These are phyloP conservation scores for Leptodontidium sp. DNA, from an alignment of 2,329 filamentous ascomycete species.

Conservation along the genomic window DNA sequence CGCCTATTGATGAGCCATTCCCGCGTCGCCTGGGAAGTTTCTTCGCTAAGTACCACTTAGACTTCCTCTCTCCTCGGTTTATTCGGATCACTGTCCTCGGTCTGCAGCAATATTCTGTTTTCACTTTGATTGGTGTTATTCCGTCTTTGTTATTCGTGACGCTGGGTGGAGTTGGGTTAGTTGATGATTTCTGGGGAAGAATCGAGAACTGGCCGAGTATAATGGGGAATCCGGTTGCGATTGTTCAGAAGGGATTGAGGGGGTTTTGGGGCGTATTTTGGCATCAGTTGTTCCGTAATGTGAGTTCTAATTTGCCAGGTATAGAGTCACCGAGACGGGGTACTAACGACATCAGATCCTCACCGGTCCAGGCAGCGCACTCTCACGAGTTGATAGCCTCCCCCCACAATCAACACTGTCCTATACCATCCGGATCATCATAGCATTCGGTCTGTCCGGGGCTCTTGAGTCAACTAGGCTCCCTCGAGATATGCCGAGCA, in stretches of 20 bases:
- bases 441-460: constrained; percentile 26
- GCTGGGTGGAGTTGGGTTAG: constrained; percentile 22
- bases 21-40: constrained; percentile 22
- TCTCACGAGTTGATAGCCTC: constrained; percentile 1
- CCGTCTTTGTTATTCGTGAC: constrained; percentile 23
- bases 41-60: constrained; percentile 16
- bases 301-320: constrained; percentile 5
- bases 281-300: constrained; percentile 30
- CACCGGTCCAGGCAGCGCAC: constrained; percentile 19
- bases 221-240: constrained; percentile 27
- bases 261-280: constrained; percentile 31
- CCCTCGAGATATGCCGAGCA: constrained; percentile 8
- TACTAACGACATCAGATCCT: constrained; percentile 22
- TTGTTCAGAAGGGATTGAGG: constrained; percentile 25
- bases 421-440: constrained; percentile 12
- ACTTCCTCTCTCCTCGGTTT: constrained; percentile 21
- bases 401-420: constrained; percentile 9
- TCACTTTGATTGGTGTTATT: constrained; percentile 19
- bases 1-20: constrained; percentile 22
- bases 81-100: constrained; percentile 23
- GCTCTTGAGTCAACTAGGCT: constrained; percentile 20
- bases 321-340: neutral
- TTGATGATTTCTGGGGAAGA: constrained; percentile 26
- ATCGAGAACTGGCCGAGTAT: constrained; percentile 20
- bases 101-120: constrained; percentile 24